Percentiles rank a stretch among this genome's conserved stretches.
phyloP scores from a whole-genome alignment of 1,139 yeast genomes.

The Protomyces gravidus region DNA sequence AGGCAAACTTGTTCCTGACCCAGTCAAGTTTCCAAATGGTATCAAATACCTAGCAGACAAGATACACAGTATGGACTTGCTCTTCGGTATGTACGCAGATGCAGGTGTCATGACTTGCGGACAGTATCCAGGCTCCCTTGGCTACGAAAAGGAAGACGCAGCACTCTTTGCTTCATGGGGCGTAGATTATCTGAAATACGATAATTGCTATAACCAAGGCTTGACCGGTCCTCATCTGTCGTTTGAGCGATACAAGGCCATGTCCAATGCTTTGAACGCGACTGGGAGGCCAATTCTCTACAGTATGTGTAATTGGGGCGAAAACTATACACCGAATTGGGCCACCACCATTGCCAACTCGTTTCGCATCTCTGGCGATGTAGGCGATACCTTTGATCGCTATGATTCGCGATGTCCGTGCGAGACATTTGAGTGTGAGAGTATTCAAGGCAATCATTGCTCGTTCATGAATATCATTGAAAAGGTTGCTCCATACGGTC shows the following conservation, averaged over 20 bases:
- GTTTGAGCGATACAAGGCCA: conserved; percentile 37
- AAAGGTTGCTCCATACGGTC: not conserved
- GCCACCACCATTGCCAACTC: conserved; percentile 39
- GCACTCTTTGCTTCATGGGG: conserved; percentile 39
- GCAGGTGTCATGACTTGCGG: conserved; percentile 41
- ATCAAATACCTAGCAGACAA: conserved; percentile 37
- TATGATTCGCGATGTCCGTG: conserved; percentile 40
- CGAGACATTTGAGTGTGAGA: conserved; percentile 36
- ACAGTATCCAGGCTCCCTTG: conserved; percentile 39
- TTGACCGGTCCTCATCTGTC: conserved; percentile 37
- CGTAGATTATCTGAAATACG: conserved; percentile 41
- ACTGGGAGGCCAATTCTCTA: conserved; percentile 40
- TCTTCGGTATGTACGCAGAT: conserved; percentile 40
- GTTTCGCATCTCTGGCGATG: conserved; percentile 40
- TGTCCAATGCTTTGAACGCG: conserved; percentile 39
- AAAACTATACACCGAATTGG: conserved; percentile 39
- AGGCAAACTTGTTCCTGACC: conserved; percentile 1
- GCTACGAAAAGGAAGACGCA: conserved; percentile 39
- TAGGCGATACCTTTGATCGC: conserved; percentile 37
- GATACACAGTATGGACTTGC: conserved; percentile 38
- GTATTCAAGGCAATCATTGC: conserved; percentile 37
- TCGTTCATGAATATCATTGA: conserved; percentile 37
- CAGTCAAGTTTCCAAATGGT: conserved; percentile 39
- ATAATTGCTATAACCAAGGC: conserved; percentile 40
- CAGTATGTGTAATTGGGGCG: conserved; percentile 41